A percentile compares a stretch with the other conserved stretches of the same genome.
Conservation (phyloP, 1,284 basidiomycete species). For the Tilletia horrida region DNA sequence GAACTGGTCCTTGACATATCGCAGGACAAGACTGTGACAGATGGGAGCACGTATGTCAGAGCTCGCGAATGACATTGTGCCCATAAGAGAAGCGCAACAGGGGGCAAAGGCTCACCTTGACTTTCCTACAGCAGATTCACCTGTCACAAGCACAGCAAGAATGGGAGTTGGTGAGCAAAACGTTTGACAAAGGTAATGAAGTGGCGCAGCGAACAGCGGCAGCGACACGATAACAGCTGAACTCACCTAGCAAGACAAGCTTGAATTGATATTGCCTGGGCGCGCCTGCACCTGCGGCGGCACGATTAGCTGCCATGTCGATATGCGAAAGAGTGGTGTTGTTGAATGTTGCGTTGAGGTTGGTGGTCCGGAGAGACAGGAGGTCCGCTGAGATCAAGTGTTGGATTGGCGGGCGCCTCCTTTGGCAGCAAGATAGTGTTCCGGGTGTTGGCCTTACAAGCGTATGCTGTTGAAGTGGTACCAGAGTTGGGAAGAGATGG, state of each 20-base stretch:
- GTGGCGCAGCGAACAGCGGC: not conserved
- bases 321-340: not conserved
- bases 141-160: constrained; percentile 15
- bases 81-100: not conserved
- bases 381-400: not conserved
- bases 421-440: too few species aligned
- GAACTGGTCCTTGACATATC: constrained; percentile 96
- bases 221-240: not conserved
- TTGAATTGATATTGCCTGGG: constrained; percentile 43
- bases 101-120: constrained; percentile 60
- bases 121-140: constrained; percentile 96
- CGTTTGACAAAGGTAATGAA: not conserved
- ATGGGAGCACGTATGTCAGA: not conserved
- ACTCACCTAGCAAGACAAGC: constrained; percentile 58
- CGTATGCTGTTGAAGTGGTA: too few species aligned
- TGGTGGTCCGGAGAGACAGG: not conserved
- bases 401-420: not conserved
- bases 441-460: too few species aligned
- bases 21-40: constrained; percentile 69
- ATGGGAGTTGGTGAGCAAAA: not conserved
- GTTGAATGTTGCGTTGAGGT: not conserved
- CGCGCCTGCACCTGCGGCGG: not conserved
- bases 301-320: not conserved
- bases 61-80: not conserved
- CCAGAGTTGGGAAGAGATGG: too few species aligned